Base-by-base conservation (phyloP, 2,329 filamentous ascomycete species). In the Orbilia brochopaga region DNA sequence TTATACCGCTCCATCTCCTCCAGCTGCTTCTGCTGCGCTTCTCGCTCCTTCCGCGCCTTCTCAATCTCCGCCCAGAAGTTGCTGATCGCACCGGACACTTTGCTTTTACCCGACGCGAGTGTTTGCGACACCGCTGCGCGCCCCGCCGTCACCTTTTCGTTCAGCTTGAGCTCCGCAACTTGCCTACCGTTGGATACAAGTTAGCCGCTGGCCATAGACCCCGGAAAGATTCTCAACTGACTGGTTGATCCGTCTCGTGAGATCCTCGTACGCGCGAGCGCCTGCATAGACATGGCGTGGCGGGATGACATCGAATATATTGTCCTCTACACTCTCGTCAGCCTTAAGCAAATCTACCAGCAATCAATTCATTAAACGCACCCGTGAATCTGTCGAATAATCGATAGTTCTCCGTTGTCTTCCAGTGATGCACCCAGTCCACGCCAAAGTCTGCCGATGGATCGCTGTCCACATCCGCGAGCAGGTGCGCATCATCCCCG, bases 261-360 rank as follows among this genome's bases (percentile, higher is more conserved):
- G 89, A 78, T 99, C 94, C 75, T 97, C 94, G 74, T 99, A 92
- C 0, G 89, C 92, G 19, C 99, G 83, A 0, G 92, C 93, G 24
- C 94, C 94, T 0, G 92, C 92, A 79, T 91, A 97, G 2, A 94
- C 94, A 79, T 99, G 94, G 73, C 88, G 88, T 1, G 94, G 94
- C 78, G 96, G 92, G 13, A 95, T 90, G 74, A 99, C 91, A 75
- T 96, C 93, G 78, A 97, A 99, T 15, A 99, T 64, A 57, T 72
- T 84, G 77, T 96, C 90, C 15, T 88, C 88, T 64, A 64, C 78
- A 97, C 92, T 1, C 89, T 91, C 76, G 90, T 82, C 13, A 44
- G 11, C 40, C 40, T 1, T 19, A 44, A 30, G 30, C 48, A 44
- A 5, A 35, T 2, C 23, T 40, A 19, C n/a, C 15, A 17, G 21